These are phyloP conservation scores for Podospora pseudopauciseta DNA, from an alignment of 495 filamentous ascomycete genomes.

Conservation along the genomic window DNA sequence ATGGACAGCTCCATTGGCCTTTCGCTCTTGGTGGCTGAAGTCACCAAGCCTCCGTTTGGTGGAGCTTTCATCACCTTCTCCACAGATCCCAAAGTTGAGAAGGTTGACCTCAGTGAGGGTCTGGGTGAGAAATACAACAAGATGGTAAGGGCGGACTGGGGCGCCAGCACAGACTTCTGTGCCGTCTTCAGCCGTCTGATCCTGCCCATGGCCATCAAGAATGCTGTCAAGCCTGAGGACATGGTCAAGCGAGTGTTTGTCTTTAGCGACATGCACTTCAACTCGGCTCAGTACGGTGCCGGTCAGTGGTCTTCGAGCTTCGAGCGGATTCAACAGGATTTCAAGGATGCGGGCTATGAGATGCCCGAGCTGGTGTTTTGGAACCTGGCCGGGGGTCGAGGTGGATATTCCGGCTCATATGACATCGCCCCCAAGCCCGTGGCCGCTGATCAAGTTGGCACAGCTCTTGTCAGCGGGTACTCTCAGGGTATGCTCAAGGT, in stretches of 20 bases:
- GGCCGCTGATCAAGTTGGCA: not conserved
- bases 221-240: not conserved
- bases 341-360: not conserved
- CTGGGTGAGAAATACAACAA: constrained; percentile 32
- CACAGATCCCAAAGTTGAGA: constrained; percentile 27
- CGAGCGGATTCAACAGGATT: not conserved
- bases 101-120: constrained; percentile 28
- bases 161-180: constrained; percentile 26
- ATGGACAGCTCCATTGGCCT: constrained; percentile 47
- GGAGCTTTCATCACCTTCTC: constrained; percentile 47
- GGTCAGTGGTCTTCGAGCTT: not conserved
- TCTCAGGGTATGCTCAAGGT: not conserved
- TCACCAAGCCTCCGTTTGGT: constrained; percentile 42
- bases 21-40: constrained; percentile 44
- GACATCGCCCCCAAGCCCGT: not conserved
- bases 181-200: not conserved
- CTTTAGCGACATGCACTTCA: not conserved
- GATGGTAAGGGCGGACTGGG: constrained; percentile 18
- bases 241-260: constrained; percentile 1
- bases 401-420: not conserved
- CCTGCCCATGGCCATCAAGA: not conserved
- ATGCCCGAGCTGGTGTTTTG: constrained; percentile 1
- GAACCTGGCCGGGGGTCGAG: not conserved
- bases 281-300: not conserved
- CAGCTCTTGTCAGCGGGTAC: not conserved